Conservation (phyloP, 352 stramenopile genomes). For the Globisporangium polare region DNA sequence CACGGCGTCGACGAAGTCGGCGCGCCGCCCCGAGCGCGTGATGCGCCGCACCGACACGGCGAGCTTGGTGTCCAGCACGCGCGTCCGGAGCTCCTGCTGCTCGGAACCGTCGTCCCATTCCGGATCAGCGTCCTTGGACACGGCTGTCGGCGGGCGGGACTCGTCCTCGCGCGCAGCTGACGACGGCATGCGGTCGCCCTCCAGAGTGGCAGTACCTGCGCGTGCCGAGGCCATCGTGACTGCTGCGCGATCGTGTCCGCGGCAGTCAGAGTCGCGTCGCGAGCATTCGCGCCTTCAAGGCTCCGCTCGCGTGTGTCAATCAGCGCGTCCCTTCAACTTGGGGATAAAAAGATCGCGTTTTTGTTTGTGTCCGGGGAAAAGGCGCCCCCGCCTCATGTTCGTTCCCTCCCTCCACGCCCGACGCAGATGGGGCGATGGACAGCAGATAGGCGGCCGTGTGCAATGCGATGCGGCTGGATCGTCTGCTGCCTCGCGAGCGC, state of each 20-base stretch:
- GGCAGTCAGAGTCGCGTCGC: too few species aligned
- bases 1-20: slow-evolving; percentile 56
- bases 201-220: neutral
- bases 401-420: too few species aligned
- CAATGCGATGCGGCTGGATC: neutral
- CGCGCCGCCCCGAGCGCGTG: slow-evolving; percentile 34
- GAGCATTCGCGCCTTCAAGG: neutral
- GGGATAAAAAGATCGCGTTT: slow-evolving; percentile 5
- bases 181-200: neutral
- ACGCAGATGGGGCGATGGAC: neutral
- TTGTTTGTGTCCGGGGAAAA: too few species aligned
- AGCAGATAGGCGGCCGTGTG: neutral
- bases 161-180: neutral
- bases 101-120: slow-evolving; percentile 9
- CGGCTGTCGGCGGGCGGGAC: neutral
- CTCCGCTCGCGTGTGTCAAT: too few species aligned
- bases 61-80: slow-evolving; percentile 42
- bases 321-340: slow-evolving; percentile 4
- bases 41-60: slow-evolving; percentile 33
- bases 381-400: neutral
- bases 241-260: too few species aligned
- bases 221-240: too few species aligned
- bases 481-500: neutral
- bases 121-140: neutral
- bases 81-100: neutral